A percentile compares a stretch with the other conserved stretches of the same genome.
Conservation (phyloP, 345 rosid genomes). For the Gossypium herbaceum region DNA sequence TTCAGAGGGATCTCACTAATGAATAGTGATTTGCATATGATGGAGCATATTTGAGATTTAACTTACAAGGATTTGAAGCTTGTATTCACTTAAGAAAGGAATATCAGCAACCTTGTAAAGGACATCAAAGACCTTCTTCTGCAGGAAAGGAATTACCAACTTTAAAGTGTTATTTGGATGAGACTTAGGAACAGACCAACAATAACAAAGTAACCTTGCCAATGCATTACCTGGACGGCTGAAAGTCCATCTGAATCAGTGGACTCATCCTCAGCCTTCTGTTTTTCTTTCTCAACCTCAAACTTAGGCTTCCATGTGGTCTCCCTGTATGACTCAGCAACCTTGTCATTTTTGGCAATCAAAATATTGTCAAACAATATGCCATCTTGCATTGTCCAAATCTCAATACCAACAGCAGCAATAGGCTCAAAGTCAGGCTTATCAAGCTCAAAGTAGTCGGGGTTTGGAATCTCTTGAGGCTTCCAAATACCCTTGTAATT, state of each 20-base stretch:
- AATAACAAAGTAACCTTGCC: not conserved
- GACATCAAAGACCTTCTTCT: slow-evolving; percentile 59
- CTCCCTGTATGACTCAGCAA: slow-evolving; percentile 45
- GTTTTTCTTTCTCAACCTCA: slow-evolving; percentile 65
- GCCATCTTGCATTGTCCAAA: slow-evolving; percentile 95
- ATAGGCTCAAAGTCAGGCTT: slow-evolving; percentile 69
- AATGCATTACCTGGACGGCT: slow-evolving; percentile 36
- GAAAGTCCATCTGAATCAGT: slow-evolving; percentile 43
- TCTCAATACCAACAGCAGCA: slow-evolving; percentile 82
- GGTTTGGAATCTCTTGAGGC: slow-evolving; percentile 77
- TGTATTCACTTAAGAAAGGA: slow-evolving; percentile 61
- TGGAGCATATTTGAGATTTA: not conserved
- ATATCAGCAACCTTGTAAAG: slow-evolving; percentile 71
- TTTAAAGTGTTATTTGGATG: not conserved
- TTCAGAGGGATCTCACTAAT: not conserved
- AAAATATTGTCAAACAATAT: slow-evolving; percentile 71
- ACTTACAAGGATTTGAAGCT: slow-evolving; percentile 55
- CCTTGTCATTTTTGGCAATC: slow-evolving; percentile 64
- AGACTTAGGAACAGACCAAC: not conserved
- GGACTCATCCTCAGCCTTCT: slow-evolving; percentile 68
- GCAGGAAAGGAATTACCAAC: slow-evolving; percentile 22
- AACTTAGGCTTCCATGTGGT: slow-evolving; percentile 68
- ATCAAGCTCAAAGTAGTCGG: slow-evolving; percentile 68
- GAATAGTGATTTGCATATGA: not conserved
- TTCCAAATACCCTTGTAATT: slow-evolving; percentile 87